phyloP scores from a whole-genome alignment of 2,329 filamentous ascomycete genomes.

The Neofusicoccum sp. region DNA sequence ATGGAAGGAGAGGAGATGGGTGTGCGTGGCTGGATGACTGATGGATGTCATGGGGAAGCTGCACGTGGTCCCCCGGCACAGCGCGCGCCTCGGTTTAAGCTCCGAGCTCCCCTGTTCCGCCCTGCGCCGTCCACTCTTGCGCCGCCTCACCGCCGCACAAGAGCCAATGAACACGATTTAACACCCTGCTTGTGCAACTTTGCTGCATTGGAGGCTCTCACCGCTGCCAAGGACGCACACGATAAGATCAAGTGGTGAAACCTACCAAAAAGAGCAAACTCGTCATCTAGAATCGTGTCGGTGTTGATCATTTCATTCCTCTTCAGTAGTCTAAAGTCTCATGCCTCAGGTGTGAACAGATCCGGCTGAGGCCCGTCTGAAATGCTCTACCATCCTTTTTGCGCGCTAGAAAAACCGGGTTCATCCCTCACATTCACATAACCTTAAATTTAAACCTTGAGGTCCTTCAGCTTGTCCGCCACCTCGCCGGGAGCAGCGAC shows the following conservation, averaged over 20 bases:
- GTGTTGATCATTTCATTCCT: slow-evolving; percentile 6
- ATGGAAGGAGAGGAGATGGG: slow-evolving; percentile 2
- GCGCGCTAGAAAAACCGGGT: neutral
- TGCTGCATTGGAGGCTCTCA: neutral
- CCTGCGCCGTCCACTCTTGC: neutral
- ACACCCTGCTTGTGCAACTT: too few species aligned
- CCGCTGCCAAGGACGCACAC: too few species aligned
- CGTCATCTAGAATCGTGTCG: neutral
- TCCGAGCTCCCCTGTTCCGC: slow-evolving; percentile 14
- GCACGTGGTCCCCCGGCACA: slow-evolving; percentile 12
- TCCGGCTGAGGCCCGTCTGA: too few species aligned
- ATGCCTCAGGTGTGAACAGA: neutral
- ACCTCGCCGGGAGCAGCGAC: slow-evolving; percentile 15
- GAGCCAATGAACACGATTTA: too few species aligned
- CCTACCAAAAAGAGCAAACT: too few species aligned
- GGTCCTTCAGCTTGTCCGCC: slow-evolving; percentile 19
- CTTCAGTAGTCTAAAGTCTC: neutral
- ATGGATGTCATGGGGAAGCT: slow-evolving; percentile 15
- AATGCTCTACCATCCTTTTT: slow-evolving; percentile 8
- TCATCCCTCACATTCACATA: neutral
- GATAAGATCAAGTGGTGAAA: too few species aligned
- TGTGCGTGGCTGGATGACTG: neutral
- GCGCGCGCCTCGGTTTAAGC: slow-evolving; percentile 5
- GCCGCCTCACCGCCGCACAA: neutral
- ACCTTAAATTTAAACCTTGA: slow-evolving; percentile 17